Base-by-base conservation (phyloP, 148 eudicot genomes). In the Euryodendron excelsum region DNA sequence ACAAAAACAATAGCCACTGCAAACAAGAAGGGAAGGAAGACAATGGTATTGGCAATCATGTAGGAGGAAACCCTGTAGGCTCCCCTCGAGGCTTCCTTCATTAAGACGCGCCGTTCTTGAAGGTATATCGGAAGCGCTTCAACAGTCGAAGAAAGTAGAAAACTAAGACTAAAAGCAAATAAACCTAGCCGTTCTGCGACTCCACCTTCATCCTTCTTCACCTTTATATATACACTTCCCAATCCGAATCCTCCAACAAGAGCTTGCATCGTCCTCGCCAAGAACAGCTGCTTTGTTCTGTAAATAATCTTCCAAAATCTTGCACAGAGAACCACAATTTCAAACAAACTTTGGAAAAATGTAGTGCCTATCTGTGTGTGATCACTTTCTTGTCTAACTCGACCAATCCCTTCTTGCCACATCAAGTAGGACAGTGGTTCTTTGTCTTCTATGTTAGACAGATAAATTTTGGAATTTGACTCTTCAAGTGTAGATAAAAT, bases 51-150 rank as follows among this genome's bases (percentile, higher is more conserved):
- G 39, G 99, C 94, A 25, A 90, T 89, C 86, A 95, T 83, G 78
- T 95, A 95, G 0, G 99, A 95, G 1, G 99, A 95, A 21, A 89
- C 70, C 62, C 80, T 90, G 64, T 95, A 95, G 4, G 94, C 88
- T 33, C 91, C 89, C 76, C 93, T 89, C 0, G 99, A 91, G 2
- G 93, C 89, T 77, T 95, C 99, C 52, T 95, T 95, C 99, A 95
- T 95, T n/a, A 95, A 60, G 21, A 95, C 99, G 27, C 88, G 88
- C 11, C 97, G 84, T 71, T 95, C 99, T 88, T 90, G 96, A 55
- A 95, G 97, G 84, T 95, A 95, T 39, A 95, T 95, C 20, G 99
- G 99, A 17, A 95, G 84, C 4, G 99, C 97, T 85, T 95, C 99
- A 8, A 95, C 99, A 1, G 99, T 95, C 0, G 99, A 95, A 2